phyloP scores from a whole-genome alignment of 1,284 basidiomycete species.

The Boletus calvinii region DNA sequence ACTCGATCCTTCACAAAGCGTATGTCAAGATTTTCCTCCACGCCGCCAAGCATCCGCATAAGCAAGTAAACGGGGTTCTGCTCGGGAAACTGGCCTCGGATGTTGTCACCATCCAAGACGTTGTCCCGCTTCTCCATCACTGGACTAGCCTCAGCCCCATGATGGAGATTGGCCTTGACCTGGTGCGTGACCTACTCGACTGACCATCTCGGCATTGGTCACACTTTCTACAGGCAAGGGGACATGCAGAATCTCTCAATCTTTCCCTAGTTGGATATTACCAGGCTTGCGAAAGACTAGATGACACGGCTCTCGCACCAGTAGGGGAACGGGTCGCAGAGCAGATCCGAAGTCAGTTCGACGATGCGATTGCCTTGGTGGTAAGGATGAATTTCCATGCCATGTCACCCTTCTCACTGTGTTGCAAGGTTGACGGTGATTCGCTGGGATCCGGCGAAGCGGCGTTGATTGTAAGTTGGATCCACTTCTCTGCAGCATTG shows the following conservation, averaged over 20 bases:
- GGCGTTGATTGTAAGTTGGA: constrained; percentile 53
- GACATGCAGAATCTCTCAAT: constrained; percentile 50
- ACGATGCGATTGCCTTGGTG: constrained; percentile 61
- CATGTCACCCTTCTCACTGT: constrained; percentile 9
- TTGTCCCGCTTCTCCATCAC: constrained; percentile 73
- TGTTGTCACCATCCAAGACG: constrained; percentile 53
- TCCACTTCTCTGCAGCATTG: not conserved
- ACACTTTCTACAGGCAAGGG: constrained; percentile 44
- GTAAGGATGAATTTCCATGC: constrained; percentile 37
- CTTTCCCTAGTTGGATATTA: constrained; percentile 67
- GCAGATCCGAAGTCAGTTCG: constrained; percentile 51
- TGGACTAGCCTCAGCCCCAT: constrained; percentile 77
- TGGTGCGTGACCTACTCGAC: constrained; percentile 46
- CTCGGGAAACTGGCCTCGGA: constrained; percentile 45
- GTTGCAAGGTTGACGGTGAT: constrained; percentile 54
- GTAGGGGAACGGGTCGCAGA: constrained; percentile 62
- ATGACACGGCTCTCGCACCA: constrained; percentile 56
- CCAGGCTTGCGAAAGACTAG: constrained; percentile 62
- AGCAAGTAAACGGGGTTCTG: constrained; percentile 65
- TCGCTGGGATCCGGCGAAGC: constrained; percentile 48
- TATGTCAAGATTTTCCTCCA: constrained; percentile 71
- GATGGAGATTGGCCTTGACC: constrained; percentile 76
- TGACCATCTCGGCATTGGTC: not conserved
- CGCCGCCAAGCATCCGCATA: constrained; percentile 70
- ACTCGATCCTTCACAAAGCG: constrained; percentile 52